Evolutionary conservation across 495 filamentous ascomycete species (phyloP).

Genomic region (Tirmania nivea): DNA sequence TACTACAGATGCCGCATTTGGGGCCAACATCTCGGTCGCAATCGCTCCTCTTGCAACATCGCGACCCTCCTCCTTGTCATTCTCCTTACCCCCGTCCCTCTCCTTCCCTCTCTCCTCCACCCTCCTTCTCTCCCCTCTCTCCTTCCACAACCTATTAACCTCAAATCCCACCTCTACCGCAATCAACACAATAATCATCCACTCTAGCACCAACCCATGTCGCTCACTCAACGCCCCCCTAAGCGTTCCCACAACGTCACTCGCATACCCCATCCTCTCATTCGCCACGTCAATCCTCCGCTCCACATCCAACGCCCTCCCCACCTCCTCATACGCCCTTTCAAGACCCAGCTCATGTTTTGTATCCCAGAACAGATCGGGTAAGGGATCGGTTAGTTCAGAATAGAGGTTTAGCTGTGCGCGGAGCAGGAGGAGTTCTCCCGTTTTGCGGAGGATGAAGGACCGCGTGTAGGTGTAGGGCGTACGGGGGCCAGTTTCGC

Average conservation of each 20-base stretch:
- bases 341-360: constrained; percentile 69
- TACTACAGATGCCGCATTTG: no score
- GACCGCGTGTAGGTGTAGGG: constrained; percentile 46
- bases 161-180: constrained; percentile 69
- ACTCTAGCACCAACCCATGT: constrained; percentile 71
- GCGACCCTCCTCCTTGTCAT: constrained; percentile 1
- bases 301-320: constrained; percentile 74
- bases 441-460: constrained; percentile 81
- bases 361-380: constrained; percentile 93
- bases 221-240: constrained; percentile 76
- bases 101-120: constrained; percentile 14
- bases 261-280: constrained; percentile 93
- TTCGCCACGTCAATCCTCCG: constrained; percentile 81
- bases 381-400: constrained; percentile 83
- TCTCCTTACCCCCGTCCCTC: constrained; percentile 9
- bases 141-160: constrained; percentile 38
- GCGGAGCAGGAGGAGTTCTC: constrained; percentile 71
- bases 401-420: constrained; percentile 93
- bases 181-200: constrained; percentile 91
- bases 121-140: constrained; percentile 28
- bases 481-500: constrained; percentile 39
- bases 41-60: not conserved
- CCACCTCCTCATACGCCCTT: constrained; percentile 85
- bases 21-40: no score
- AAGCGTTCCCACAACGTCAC: constrained; percentile 79